These are phyloP conservation scores for Epichloe festucae DNA, from an alignment of 2,329 filamentous ascomycete genomes.

Conservation along the genomic window DNA sequence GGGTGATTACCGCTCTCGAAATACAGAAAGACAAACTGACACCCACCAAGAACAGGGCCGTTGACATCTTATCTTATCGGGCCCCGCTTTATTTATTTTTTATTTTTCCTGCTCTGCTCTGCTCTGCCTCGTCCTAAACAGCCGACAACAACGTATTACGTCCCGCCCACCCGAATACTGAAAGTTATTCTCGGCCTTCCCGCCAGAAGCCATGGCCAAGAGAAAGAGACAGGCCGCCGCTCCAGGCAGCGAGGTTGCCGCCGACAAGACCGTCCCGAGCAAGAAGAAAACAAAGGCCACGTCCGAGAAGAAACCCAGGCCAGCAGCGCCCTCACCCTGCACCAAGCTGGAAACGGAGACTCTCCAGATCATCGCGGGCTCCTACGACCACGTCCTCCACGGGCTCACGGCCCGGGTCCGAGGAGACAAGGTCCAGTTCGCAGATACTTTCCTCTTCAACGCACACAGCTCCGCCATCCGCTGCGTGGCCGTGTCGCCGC, in stretches of 20 bases:
- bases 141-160: background rate
- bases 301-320: conserved; percentile 2
- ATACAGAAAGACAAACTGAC: too few relatives aligned
- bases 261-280: conserved; percentile 11
- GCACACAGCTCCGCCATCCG: conserved; percentile 84
- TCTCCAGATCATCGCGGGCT: conserved; percentile 85
- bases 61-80: conserved; percentile 5
- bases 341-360: conserved; percentile 27
- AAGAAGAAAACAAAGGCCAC: conserved; percentile 25
- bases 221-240: conserved; percentile 32
- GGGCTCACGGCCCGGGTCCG: conserved; percentile 67
- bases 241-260: conserved; percentile 12
- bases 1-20: background rate
- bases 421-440: conserved; percentile 46
- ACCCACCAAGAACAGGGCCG: background rate
- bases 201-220: conserved; percentile 26
- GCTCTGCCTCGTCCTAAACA: too few relatives aligned
- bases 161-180: background rate
- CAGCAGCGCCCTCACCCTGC: conserved; percentile 6
- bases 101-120: background rate
- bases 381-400: conserved; percentile 87
- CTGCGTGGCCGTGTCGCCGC: conserved; percentile 72
- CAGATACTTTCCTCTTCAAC: conserved; percentile 91
- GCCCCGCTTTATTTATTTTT: background rate
- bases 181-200: background rate